These are phyloP conservation scores for Pezicula carpinea DNA, from an alignment of 2,329 filamentous ascomycete species.

Conservation along the genomic window DNA sequence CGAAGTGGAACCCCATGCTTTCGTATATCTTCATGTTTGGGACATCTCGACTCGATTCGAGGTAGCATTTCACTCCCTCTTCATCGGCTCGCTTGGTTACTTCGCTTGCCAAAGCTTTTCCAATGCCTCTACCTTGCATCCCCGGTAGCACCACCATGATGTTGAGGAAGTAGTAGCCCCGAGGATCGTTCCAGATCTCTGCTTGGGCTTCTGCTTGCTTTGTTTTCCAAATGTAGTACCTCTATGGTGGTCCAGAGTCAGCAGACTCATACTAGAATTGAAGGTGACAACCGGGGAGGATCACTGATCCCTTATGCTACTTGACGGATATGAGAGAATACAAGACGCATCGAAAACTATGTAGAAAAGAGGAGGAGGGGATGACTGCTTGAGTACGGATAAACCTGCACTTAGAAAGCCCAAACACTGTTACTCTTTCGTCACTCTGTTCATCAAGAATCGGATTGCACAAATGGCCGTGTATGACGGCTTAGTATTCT, in stretches of 20 bases:
- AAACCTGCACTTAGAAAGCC: too few relatives aligned
- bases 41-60: constrained; percentile 63
- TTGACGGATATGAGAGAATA: too few relatives aligned
- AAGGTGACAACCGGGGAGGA: not conserved
- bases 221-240: constrained; percentile 71
- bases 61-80: constrained; percentile 61
- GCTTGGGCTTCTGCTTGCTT: constrained; percentile 58
- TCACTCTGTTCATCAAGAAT: too few relatives aligned
- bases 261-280: not conserved
- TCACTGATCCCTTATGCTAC: not conserved
- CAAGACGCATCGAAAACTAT: too few relatives aligned
- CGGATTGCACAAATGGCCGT: too few relatives aligned
- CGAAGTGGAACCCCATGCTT: constrained; percentile 61
- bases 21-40: constrained; percentile 70
- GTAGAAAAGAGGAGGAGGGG: too few relatives aligned
- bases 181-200: constrained; percentile 58
- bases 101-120: constrained; percentile 56
- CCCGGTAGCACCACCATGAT: constrained; percentile 66
- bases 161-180: constrained; percentile 73
- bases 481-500: too few relatives aligned
- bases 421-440: too few relatives aligned
- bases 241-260: constrained; percentile 27
- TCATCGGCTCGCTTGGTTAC: constrained; percentile 60
- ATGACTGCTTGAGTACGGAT: too few relatives aligned
- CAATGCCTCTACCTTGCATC: constrained; percentile 62